A percentile compares a stretch with the other conserved stretches of the same genome.
Evolutionary conservation across 2,329 filamentous ascomycete species (phyloP).

Genomic region (Coniochaeta prunicola): DNA sequence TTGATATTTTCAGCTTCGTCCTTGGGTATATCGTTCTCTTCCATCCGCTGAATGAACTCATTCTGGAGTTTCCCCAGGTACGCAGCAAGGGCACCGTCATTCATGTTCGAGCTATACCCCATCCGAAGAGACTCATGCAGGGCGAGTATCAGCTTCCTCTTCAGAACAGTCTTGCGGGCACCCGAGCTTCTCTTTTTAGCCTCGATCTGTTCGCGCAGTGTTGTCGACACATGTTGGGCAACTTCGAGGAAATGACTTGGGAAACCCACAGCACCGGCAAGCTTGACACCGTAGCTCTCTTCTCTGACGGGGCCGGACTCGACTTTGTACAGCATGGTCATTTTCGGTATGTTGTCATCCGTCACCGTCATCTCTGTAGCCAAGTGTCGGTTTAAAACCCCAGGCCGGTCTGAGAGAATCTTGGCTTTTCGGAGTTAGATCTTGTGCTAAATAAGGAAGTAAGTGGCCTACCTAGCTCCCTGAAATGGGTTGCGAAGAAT

Average conservation of each 20-base stretch:
- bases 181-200: constrained; percentile 52
- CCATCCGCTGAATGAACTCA: constrained; percentile 70
- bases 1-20: neutral
- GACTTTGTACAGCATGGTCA: constrained; percentile 87
- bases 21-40: constrained; percentile 42
- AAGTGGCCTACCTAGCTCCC: constrained; percentile 52
- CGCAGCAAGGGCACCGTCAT: constrained; percentile 51
- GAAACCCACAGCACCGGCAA: constrained; percentile 69
- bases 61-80: constrained; percentile 64
- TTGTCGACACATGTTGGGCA: constrained; percentile 59
- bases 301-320: constrained; percentile 63
- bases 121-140: constrained; percentile 67
- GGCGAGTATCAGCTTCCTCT: constrained; percentile 65
- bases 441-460: neutral
- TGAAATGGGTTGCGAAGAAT: constrained; percentile 93
- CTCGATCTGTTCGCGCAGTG: constrained; percentile 51
- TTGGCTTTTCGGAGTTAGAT: constrained; percentile 37
- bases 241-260: constrained; percentile 59
- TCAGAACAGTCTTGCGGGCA: constrained; percentile 50
- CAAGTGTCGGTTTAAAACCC: constrained; percentile 76
- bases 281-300: constrained; percentile 73
- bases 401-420: constrained; percentile 66
- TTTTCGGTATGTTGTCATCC: constrained; percentile 45
- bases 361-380: constrained; percentile 54
- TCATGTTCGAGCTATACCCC: constrained; percentile 56